phyloP scores from a whole-genome alignment of 352 stramenopile genomes.

The Pilasporangium apinafurcum region DNA sequence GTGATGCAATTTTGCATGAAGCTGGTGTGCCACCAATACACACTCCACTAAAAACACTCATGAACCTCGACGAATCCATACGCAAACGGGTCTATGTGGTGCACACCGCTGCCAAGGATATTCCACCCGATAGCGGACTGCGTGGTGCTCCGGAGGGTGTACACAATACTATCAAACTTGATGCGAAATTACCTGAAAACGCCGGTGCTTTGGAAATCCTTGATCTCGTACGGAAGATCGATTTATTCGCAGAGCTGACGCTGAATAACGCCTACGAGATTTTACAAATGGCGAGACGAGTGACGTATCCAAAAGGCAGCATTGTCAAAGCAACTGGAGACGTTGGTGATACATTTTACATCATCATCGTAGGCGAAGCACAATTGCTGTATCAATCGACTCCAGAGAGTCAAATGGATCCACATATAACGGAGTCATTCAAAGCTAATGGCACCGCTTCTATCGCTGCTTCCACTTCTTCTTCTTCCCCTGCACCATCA shows the following conservation, averaged over 20 bases:
- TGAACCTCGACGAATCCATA: slow-evolving; percentile 84
- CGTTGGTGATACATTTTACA: slow-evolving; percentile 64
- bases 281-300: slow-evolving; percentile 67
- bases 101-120: slow-evolving; percentile 87
- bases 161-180: slow-evolving; percentile 82
- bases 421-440: too few species aligned
- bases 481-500: not conserved
- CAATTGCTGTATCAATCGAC: slow-evolving; percentile 45
- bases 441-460: slow-evolving; percentile 5
- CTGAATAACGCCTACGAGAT: slow-evolving; percentile 86
- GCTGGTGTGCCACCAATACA: slow-evolving; percentile 93
- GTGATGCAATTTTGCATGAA: slow-evolving; percentile 93
- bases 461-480: not conserved
- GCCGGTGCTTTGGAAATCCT: slow-evolving; percentile 74
- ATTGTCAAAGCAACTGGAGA: slow-evolving; percentile 46
- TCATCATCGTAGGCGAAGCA: slow-evolving; percentile 76
- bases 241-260: slow-evolving; percentile 73
- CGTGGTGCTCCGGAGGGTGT: slow-evolving; percentile 86
- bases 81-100: slow-evolving; percentile 93
- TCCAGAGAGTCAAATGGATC: too few species aligned
- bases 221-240: slow-evolving; percentile 81
- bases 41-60: slow-evolving; percentile 91
- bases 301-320: slow-evolving; percentile 54
- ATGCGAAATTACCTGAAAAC: slow-evolving; percentile 72
- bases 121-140: slow-evolving; percentile 69